Conservation (phyloP, 2,329 filamentous ascomycete genomes). For the Pseudocercospora musae region DNA sequence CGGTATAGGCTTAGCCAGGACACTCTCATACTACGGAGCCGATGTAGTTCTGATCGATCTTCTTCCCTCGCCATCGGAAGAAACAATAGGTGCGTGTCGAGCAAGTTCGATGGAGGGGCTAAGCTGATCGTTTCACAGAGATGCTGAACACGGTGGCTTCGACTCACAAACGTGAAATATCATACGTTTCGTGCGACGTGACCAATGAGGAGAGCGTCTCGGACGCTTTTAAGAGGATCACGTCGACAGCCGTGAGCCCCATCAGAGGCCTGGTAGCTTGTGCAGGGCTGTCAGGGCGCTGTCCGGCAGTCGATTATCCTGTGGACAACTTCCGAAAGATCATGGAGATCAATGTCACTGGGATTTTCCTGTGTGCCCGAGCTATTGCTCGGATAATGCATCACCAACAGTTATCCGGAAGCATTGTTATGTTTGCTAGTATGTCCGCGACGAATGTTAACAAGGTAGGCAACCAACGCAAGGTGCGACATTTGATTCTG, state of each 20-base stretch:
- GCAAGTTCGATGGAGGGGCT: background rate
- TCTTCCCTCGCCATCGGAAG: background rate
- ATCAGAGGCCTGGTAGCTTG: constrained; percentile 14
- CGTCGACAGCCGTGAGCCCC: background rate
- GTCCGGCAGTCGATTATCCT: constrained; percentile 31
- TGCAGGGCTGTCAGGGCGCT: constrained; percentile 16
- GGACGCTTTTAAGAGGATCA: background rate
- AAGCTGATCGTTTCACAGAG: background rate
- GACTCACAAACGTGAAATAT: background rate
- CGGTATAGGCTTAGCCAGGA: background rate
- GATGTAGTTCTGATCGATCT: constrained; percentile 5
- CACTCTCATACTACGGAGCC: constrained; percentile 2
- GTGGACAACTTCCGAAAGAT: constrained; percentile 31
- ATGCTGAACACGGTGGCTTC: background rate
- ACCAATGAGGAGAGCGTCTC: background rate
- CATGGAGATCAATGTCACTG: constrained; percentile 35
- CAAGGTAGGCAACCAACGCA: constrained; percentile 15
- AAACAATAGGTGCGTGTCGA: background rate
- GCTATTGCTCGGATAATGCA: constrained; percentile 31
- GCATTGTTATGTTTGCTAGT: constrained; percentile 37
- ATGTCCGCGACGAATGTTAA: constrained; percentile 35
- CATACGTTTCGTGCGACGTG: constrained; percentile 4
- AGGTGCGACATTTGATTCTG: background rate
- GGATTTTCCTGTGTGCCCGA: constrained; percentile 33
- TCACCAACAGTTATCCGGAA: constrained; percentile 24